Percentiles rank a stretch among this genome's conserved stretches.
phyloP scores from a whole-genome alignment of 768 basidiomycete genomes.

The Thelephora ganbajun region DNA sequence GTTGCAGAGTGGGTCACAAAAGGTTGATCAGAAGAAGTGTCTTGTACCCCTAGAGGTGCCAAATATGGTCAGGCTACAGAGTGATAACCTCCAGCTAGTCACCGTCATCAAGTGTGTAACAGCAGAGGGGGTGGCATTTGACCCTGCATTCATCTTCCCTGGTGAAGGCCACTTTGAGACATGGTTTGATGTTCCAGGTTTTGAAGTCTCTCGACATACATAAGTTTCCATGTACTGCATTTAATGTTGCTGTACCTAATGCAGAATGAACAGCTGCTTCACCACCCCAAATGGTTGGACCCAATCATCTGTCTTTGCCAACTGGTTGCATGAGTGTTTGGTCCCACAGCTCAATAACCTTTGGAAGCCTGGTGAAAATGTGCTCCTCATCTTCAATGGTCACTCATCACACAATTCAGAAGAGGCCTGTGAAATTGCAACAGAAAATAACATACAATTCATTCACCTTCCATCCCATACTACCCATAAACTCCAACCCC shows the following conservation, averaged over 20 bases:
- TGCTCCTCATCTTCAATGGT: constrained; percentile 30
- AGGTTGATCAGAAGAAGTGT: constrained; percentile 4
- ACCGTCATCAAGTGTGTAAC: constrained; percentile 31
- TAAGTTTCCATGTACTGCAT: constrained; percentile 7
- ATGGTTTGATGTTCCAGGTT: constrained; percentile 17
- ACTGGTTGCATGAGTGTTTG: too few relatives aligned
- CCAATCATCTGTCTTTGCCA: too few relatives aligned
- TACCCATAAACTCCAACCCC: constrained; percentile 29
- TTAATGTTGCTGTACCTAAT: background rate
- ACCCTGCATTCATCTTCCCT: constrained; percentile 26
- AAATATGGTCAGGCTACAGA: constrained; percentile 11
- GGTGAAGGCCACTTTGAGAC: constrained; percentile 13
- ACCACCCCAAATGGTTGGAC: too few relatives aligned
- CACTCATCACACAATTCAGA: constrained; percentile 26
- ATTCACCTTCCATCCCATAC: constrained; percentile 25
- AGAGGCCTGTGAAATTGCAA: constrained; percentile 15
- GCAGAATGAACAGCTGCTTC: background rate
- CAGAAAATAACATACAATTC: constrained; percentile 17
- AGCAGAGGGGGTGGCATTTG: constrained; percentile 23
- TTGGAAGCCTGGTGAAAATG: too few relatives aligned
- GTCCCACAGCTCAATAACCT: too few relatives aligned
- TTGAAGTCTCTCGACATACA: too few relatives aligned
- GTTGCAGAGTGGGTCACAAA: constrained; percentile 9
- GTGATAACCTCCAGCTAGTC: constrained; percentile 27
- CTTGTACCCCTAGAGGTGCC: constrained; percentile 10